phyloP scores from a whole-genome alignment of 148 eudicot species.

The Camellia granthamiana region DNA sequence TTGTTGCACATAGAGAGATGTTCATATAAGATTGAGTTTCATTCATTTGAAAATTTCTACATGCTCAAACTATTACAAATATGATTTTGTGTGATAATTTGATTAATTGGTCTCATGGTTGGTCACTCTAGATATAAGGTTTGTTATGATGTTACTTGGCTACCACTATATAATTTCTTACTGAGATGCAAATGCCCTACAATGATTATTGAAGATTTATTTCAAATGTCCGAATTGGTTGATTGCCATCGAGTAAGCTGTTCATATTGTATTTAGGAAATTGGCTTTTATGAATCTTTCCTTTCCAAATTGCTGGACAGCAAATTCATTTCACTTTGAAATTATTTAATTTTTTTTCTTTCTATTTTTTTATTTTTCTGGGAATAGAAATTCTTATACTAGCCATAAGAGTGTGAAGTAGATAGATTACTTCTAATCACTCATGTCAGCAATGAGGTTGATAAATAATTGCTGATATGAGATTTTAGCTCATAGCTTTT shows the following conservation, averaged over 20 bases:
- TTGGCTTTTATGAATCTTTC: not conserved
- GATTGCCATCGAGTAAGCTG: not conserved
- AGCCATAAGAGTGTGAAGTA: not conserved
- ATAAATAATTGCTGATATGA: not conserved
- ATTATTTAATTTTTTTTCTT: not conserved
- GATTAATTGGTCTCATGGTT: not conserved
- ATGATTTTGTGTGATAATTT: slow-evolving; percentile 2
- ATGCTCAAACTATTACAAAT: not conserved
- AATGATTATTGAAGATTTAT: not conserved
- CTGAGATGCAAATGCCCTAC: not conserved
- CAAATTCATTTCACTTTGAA: not conserved
- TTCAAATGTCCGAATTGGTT: not conserved
- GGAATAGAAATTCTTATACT: not conserved
- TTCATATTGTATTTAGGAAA: not conserved
- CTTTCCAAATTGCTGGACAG: not conserved
- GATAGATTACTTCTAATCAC: not conserved
- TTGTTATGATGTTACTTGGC: slow-evolving; percentile 1
- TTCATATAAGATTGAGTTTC: not conserved
- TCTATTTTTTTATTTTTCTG: too few species aligned
- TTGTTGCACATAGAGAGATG: not conserved
- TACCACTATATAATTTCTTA: not conserved
- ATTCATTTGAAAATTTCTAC: not conserved
- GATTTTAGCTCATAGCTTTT: not conserved
- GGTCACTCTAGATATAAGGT: not conserved
- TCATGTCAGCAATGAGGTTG: not conserved